Evolutionary conservation across 805 yeast species (phyloP).

Genomic region (Blastobotrys americana): DNA sequence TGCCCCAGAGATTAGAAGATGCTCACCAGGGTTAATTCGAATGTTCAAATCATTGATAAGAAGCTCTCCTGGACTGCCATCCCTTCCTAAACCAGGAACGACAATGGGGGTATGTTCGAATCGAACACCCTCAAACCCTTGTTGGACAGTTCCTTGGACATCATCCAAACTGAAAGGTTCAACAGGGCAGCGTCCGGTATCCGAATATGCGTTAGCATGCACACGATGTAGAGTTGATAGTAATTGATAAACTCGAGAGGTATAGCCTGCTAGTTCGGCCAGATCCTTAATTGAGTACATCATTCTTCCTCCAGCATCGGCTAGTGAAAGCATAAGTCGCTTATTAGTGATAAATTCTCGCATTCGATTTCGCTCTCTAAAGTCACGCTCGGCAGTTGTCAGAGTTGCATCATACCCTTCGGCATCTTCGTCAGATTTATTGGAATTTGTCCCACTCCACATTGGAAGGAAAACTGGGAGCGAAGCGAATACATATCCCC

Average conservation of each 20-base stretch:
- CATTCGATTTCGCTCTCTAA: constrained; percentile 45
- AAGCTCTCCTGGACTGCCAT: constrained; percentile 40
- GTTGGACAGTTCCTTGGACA: constrained; percentile 74
- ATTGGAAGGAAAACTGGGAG: constrained; percentile 72
- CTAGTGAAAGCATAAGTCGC: constrained; percentile 79
- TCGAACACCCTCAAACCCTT: constrained; percentile 68
- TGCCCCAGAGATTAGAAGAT: constrained; percentile 72
- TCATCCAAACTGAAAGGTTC: constrained; percentile 36
- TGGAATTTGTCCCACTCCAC: constrained; percentile 28
- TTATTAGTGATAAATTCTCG: constrained; percentile 85
- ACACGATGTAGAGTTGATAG: constrained; percentile 75
- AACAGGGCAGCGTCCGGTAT: constrained; percentile 3
- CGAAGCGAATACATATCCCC: constrained; percentile 87
- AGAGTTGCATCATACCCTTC: constrained; percentile 9
- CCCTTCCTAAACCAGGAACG: constrained; percentile 47
- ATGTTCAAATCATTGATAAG: constrained; percentile 58
- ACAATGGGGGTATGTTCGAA: constrained; percentile 77
- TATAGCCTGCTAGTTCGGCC: constrained; percentile 84
- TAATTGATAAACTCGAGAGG: constrained; percentile 74
- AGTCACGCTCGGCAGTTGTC: constrained; percentile 18
- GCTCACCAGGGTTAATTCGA: constrained; percentile 55
- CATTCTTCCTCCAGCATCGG: constrained; percentile 90
- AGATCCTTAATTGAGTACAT: constrained; percentile 93
- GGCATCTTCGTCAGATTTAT: constrained; percentile 26
- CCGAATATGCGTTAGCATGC: constrained; percentile 44